A percentile compares a stretch with the other conserved stretches of the same genome.
phyloP scores from a whole-genome alignment of 306 rosid genomes.

The Alnus rubra region DNA sequence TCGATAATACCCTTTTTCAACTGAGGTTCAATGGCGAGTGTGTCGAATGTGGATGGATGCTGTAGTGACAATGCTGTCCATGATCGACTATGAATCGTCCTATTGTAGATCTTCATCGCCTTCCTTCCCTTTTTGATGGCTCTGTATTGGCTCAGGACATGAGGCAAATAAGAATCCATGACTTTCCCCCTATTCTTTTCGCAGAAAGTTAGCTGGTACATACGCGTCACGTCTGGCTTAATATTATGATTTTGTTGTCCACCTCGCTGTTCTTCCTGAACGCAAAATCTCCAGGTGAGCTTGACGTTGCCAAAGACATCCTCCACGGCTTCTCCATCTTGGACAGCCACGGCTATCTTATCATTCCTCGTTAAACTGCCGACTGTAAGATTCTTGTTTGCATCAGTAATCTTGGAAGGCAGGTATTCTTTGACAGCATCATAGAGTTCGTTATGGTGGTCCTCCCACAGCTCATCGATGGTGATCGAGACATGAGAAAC shows the following conservation, averaged over 20 bases:
- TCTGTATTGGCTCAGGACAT: conserved; percentile 10
- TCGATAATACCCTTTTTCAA: conserved; percentile 21
- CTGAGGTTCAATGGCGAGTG: conserved; percentile 41
- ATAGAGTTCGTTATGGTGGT: conserved; percentile 24
- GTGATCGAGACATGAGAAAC: conserved; percentile 18
- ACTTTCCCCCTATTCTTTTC: conserved; percentile 13
- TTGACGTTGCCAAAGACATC: conserved; percentile 34
- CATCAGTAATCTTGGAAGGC: background rate
- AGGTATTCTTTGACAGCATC: conserved; percentile 30
- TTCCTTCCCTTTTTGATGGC: conserved; percentile 20
- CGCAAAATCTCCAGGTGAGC: conserved; percentile 27
- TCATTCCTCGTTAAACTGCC: conserved; percentile 15
- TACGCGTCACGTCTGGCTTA: background rate
- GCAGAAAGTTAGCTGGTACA: conserved; percentile 17
- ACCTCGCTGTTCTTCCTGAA: background rate
- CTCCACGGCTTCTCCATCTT: conserved; percentile 24
- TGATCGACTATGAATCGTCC: background rate
- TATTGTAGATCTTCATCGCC: conserved; percentile 20
- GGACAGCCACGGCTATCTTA: conserved; percentile 2
- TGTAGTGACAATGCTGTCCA: conserved; percentile 27
- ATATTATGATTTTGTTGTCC: too few relatives aligned
- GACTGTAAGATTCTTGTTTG: conserved; percentile 31
- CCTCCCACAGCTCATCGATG: conserved; percentile 16
- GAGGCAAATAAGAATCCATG: conserved; percentile 16
- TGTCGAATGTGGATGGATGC: conserved; percentile 39